Conservation (phyloP, 768 basidiomycete genomes). For the Phlebiopsis flavidoalba region DNA sequence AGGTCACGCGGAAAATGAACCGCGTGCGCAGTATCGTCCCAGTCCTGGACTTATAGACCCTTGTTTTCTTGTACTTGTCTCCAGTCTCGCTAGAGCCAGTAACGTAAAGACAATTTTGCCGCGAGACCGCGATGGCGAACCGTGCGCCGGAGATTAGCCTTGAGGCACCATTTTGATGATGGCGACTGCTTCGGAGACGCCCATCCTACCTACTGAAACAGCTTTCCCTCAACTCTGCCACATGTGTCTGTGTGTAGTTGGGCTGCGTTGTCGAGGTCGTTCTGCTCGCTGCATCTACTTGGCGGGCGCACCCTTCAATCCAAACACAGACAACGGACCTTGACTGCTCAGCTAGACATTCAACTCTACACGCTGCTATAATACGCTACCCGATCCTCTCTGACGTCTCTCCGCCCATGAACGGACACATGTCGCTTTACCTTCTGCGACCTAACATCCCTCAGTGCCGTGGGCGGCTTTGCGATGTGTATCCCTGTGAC, state of each 20-base stretch:
- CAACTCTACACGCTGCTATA: neutral
- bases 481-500: conserved; percentile 10
- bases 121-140: no score
- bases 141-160: no score
- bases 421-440: neutral
- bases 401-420: conserved; percentile 7
- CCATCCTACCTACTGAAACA: neutral
- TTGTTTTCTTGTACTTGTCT: no score
- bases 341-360: conserved; percentile 6
- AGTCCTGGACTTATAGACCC: no score
- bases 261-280: conserved; percentile 7
- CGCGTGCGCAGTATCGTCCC: no score
- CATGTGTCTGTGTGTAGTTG: neutral
- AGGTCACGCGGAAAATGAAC: no score
- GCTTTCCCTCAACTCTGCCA: neutral
- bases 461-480: conserved; percentile 13
- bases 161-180: no score
- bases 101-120: no score
- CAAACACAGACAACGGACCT: neutral
- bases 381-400: conserved; percentile 2
- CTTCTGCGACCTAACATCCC: conserved; percentile 4
- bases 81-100: no score
- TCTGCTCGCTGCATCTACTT: conserved; percentile 3
- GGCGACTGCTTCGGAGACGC: neutral
- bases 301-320: neutral